A percentile compares a stretch with the other conserved stretches of the same genome.
Evolutionary conservation across 257 asterid genomes (phyloP).

Genomic region (Ocimum tenuiflorum): DNA sequence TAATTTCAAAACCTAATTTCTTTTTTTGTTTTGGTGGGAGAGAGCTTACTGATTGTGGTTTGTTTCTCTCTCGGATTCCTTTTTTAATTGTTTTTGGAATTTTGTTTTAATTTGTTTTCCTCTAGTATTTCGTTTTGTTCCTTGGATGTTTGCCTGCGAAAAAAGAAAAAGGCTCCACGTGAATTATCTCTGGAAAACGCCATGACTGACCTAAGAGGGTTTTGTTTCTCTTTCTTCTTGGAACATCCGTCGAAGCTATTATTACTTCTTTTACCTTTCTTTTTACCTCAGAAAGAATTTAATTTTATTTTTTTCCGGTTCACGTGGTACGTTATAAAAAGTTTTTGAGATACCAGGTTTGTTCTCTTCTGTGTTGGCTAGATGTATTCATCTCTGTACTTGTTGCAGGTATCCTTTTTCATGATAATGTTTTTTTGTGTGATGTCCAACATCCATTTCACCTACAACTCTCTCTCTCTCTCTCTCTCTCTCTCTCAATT

Average conservation of each 20-base stretch:
- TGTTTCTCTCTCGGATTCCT: background rate
- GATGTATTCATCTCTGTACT: slow-evolving; percentile 28
- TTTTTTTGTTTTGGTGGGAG: too few relatives aligned
- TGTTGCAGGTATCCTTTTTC: slow-evolving; percentile 24
- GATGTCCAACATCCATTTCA: slow-evolving; percentile 8
- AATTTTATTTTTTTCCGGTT: slow-evolving; percentile 23
- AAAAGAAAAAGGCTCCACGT: slow-evolving; percentile 53
- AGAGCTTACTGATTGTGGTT: too few relatives aligned
- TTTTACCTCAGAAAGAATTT: background rate
- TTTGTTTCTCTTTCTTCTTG: slow-evolving; percentile 20
- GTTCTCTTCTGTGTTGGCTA: slow-evolving; percentile 47
- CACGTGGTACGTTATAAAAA: slow-evolving; percentile 45
- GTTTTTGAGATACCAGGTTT: slow-evolving; percentile 29
- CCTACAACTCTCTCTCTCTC: background rate
- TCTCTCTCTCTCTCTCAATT: slow-evolving; percentile 25
- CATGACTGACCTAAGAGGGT: slow-evolving; percentile 31
- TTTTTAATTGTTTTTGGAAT: slow-evolving; percentile 10
- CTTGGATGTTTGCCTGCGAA: slow-evolving; percentile 46
- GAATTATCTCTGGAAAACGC: slow-evolving; percentile 43
- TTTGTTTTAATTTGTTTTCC: slow-evolving; percentile 6
- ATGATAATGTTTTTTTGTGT: slow-evolving; percentile 19
- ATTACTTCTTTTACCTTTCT: background rate
- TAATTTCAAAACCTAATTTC: background rate
- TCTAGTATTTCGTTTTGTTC: slow-evolving; percentile 30
- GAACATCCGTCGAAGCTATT: slow-evolving; percentile 26